Conservation (phyloP, 2,329 filamentous ascomycete species). For the Fusarium sp. region DNA sequence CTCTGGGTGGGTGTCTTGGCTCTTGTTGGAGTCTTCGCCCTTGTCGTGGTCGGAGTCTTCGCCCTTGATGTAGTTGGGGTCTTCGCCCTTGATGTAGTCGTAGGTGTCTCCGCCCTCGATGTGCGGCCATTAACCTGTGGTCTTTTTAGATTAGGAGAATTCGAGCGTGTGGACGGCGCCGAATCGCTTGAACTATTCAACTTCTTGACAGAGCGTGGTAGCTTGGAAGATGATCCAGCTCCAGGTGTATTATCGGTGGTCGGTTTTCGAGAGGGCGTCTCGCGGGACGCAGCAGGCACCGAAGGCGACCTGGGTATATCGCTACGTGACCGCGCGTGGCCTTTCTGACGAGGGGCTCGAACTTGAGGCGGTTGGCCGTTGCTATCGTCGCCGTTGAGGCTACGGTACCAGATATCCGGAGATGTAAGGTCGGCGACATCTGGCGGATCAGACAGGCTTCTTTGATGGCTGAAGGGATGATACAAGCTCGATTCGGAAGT, state of each 20-base stretch:
- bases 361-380: constrained; percentile 37
- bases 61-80: constrained; percentile 53
- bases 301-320: constrained; percentile 62
- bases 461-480: constrained; percentile 61
- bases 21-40: constrained; percentile 56
- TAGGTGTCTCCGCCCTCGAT: constrained; percentile 53
- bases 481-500: constrained; percentile 78
- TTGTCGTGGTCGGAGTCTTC: constrained; percentile 55
- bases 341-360: constrained; percentile 45
- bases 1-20: constrained; percentile 59
- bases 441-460: constrained; percentile 66
- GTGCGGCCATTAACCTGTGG: constrained; percentile 56
- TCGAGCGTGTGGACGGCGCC: constrained; percentile 65
- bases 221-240: constrained; percentile 54
- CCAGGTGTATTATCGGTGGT: constrained; percentile 41
- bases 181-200: constrained; percentile 58
- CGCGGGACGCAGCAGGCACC: constrained; percentile 48
- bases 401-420: constrained; percentile 74
- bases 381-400: constrained; percentile 46
- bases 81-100: constrained; percentile 51
- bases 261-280: constrained; percentile 47
- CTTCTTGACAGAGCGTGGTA: constrained; percentile 61
- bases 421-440: constrained; percentile 69
- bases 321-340: constrained; percentile 67
- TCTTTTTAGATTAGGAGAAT: constrained; percentile 63